Percentiles rank a stretch among this genome's conserved stretches.
Conservation (phyloP, 2,329 filamentous ascomycete genomes). For the Ilyonectria robusta region DNA sequence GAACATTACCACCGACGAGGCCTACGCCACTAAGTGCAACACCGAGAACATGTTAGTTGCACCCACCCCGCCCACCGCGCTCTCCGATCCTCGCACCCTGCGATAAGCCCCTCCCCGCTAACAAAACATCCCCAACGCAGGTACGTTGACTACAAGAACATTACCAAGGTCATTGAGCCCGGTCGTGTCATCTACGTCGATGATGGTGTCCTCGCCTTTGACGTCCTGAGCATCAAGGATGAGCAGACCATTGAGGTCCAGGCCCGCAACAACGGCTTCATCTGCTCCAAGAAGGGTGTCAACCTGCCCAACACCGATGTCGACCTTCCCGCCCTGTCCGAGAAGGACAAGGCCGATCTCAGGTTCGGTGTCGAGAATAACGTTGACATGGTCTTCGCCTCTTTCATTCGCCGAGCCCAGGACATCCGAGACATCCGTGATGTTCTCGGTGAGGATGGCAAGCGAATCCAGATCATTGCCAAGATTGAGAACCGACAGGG, state of each 20-base stretch:
- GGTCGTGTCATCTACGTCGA: constrained; percentile 98
- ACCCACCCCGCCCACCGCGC: neutral
- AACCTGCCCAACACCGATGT: constrained; percentile 99
- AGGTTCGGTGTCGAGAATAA: constrained; percentile 97
- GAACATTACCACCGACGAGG: constrained; percentile 97
- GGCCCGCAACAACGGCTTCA: constrained; percentile 97
- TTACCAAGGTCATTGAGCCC: constrained; percentile 94
- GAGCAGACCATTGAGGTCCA: constrained; percentile 89
- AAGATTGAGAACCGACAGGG: constrained; percentile 99
- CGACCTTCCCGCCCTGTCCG: constrained; percentile 95
- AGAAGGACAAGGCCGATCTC: constrained; percentile 97
- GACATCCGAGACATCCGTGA: constrained; percentile 95
- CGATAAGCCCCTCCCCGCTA: constrained; percentile 22
- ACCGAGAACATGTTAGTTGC: constrained; percentile 89
- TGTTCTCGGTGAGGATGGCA: constrained; percentile 91
- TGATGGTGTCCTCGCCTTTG: constrained; percentile 96
- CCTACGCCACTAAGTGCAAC: constrained; percentile 87
- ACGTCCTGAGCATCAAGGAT: constrained; percentile 89
- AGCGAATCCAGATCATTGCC: constrained; percentile 98
- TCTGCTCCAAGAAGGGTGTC: constrained; percentile 99
- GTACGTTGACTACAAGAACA: constrained; percentile 99
- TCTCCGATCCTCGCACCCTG: neutral
- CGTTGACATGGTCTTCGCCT: constrained; percentile 99
- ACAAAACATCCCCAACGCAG: constrained; percentile 58
- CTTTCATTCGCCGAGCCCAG: constrained; percentile 94